Evolutionary conservation across 176 grass and related monocot genomes (phyloP).

Genomic region (Bromus sterilis): DNA sequence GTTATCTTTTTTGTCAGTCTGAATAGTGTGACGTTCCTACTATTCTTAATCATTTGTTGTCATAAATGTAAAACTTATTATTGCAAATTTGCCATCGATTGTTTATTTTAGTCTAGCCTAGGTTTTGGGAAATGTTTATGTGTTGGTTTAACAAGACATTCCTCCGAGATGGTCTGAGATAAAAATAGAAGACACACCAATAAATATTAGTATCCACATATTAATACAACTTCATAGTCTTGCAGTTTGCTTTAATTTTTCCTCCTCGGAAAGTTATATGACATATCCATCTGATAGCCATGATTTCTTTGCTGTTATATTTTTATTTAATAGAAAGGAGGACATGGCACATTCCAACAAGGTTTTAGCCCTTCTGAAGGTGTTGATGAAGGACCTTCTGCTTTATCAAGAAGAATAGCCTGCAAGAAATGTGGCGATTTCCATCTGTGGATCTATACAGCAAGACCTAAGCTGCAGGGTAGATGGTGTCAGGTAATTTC

Average conservation of each 20-base stretch:
- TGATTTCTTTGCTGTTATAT: conserved; percentile 7
- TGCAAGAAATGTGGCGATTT: conserved; percentile 90
- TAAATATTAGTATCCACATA: not conserved
- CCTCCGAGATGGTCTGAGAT: not conserved
- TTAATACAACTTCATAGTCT: not conserved
- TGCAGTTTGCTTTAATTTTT: conserved; percentile 8
- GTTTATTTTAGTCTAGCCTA: not conserved
- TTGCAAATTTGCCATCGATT: not conserved
- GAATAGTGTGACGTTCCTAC: not conserved
- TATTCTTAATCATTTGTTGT: not conserved
- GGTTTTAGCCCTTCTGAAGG: conserved; percentile 77
- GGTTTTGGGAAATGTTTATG: not conserved
- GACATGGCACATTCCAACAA: conserved; percentile 58
- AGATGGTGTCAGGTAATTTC: conserved; percentile 94
- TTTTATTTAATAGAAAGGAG: conserved; percentile 57
- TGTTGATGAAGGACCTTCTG: conserved; percentile 62
- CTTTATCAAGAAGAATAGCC: conserved; percentile 80
- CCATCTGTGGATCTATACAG: conserved; percentile 84
- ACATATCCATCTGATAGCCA: not conserved
- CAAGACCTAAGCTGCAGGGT: conserved; percentile 81
- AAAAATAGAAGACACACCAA: not conserved
- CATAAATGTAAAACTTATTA: not conserved
- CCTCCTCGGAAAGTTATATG: not conserved
- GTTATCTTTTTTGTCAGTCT: not conserved
- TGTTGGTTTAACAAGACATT: not conserved